phyloP scores from a whole-genome alignment of 306 rosid species.

The Argentina anserina region DNA sequence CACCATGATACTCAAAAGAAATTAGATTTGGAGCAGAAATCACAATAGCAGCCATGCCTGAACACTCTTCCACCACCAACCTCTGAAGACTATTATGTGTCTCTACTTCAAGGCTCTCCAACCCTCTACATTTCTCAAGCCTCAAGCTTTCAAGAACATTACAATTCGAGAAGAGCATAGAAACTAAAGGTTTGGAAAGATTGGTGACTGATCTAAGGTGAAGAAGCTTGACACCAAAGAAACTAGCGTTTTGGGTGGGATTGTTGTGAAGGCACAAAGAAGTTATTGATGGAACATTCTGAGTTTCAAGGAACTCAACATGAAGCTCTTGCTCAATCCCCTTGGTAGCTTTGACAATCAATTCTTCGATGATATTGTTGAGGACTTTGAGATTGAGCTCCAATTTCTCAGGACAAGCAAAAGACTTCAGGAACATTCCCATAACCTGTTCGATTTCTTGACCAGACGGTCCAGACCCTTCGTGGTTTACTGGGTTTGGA shows the following conservation, averaged over 20 bases:
- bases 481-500: neutral
- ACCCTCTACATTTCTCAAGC: slow-evolving; percentile 18
- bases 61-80: slow-evolving; percentile 25
- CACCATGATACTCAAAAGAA: slow-evolving; percentile 11
- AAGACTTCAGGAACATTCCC: slow-evolving; percentile 15
- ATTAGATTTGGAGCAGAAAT: slow-evolving; percentile 12
- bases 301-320: neutral
- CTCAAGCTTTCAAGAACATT: slow-evolving; percentile 20
- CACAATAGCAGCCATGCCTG: neutral
- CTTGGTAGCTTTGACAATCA: slow-evolving; percentile 17
- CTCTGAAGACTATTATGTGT: neutral
- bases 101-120: slow-evolving; percentile 9
- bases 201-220: slow-evolving; percentile 19
- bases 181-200: neutral
- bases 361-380: neutral
- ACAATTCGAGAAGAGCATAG: slow-evolving; percentile 11
- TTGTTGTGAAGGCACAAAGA: neutral
- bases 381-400: slow-evolving; percentile 4
- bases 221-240: slow-evolving; percentile 17
- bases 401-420: slow-evolving; percentile 8
- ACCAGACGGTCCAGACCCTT: neutral
- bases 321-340: slow-evolving; percentile 20
- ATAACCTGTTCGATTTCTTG: neutral
- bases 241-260: neutral
- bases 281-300: neutral